phyloP scores from a whole-genome alignment of 2,329 filamentous ascomycete species.

The Phaeosphaeria sp. region DNA sequence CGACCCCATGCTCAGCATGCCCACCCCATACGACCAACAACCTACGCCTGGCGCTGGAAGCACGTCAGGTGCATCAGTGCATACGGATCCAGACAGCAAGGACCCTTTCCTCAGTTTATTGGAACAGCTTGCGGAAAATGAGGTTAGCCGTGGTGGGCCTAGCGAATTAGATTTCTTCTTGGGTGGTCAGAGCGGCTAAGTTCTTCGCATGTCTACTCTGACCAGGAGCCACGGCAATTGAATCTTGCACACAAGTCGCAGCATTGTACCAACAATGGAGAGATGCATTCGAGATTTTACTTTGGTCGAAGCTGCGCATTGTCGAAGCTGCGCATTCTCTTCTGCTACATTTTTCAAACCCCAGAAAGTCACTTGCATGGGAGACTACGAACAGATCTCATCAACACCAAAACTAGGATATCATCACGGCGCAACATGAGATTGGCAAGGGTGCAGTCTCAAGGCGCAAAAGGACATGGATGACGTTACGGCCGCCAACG shows the following conservation, averaged over 20 bases:
- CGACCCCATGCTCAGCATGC: constrained; percentile 52
- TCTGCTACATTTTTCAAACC: constrained; percentile 18
- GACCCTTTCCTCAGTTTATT: constrained; percentile 81
- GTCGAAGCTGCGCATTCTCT: constrained; percentile 7
- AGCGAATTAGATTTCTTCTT: constrained; percentile 83
- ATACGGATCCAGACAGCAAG: constrained; percentile 64
- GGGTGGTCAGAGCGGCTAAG: constrained; percentile 40
- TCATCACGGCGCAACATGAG: constrained; percentile 18
- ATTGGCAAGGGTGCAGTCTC: constrained; percentile 3
- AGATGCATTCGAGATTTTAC: not conserved
- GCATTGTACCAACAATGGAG: not conserved
- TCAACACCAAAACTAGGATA: constrained; percentile 4
- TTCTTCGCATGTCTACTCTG: constrained; percentile 5
- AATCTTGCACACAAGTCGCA: not conserved
- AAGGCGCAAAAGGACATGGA: constrained; percentile 14
- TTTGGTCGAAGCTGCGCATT: constrained; percentile 3
- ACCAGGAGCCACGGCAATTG: not conserved
- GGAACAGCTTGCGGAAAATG: constrained; percentile 84
- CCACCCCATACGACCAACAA: constrained; percentile 51
- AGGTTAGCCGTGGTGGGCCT: constrained; percentile 71
- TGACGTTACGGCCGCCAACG: constrained; percentile 19
- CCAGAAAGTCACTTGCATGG: constrained; percentile 14
- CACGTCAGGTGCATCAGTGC: constrained; percentile 47
- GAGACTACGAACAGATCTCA: constrained; percentile 3
- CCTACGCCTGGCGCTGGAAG: constrained; percentile 55